Percentiles rank a stretch among this genome's conserved stretches.
Conservation (phyloP, 2,329 filamentous ascomycete species). For the Penicillium paneum region DNA sequence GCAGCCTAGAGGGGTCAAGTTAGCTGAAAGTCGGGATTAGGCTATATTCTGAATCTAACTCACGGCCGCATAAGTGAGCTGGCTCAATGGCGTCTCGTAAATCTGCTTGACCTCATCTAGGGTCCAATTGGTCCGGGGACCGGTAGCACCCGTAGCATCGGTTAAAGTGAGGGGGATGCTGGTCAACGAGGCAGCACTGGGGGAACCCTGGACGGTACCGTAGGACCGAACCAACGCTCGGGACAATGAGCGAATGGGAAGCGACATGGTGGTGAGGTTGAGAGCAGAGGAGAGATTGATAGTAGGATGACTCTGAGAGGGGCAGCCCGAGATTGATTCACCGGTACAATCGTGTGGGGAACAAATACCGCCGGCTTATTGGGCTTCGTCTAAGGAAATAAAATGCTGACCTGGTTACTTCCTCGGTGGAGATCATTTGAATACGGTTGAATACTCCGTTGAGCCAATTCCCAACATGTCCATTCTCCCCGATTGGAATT, state of each 20-base stretch:
- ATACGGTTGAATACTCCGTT: background rate
- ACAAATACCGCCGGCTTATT: background rate
- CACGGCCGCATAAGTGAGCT: conserved; percentile 72
- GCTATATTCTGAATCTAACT: conserved; percentile 27
- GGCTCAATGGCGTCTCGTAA: conserved; percentile 77
- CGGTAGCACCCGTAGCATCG: conserved; percentile 36
- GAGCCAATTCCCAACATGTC: background rate
- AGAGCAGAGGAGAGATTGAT: background rate
- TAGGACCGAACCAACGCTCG: conserved; percentile 33
- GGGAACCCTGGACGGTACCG: conserved; percentile 40
- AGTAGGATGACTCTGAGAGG: background rate
- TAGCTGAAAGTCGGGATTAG: conserved; percentile 1
- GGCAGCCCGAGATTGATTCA: background rate
- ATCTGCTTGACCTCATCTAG: conserved; percentile 76
- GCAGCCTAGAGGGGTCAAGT: conserved; percentile 54
- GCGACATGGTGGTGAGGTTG: conserved; percentile 24
- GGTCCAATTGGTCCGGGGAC: conserved; percentile 72
- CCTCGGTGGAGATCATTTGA: background rate
- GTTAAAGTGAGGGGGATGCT: conserved; percentile 34
- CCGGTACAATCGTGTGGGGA: background rate
- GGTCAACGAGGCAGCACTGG: conserved; percentile 31
- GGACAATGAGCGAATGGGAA: conserved; percentile 30
- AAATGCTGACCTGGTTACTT: background rate
- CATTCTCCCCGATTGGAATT: background rate
- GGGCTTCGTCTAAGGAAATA: background rate